These are phyloP conservation scores for Pinus tabuliformis DNA, from an alignment of 75 land plant genomes.

Conservation along the genomic window DNA sequence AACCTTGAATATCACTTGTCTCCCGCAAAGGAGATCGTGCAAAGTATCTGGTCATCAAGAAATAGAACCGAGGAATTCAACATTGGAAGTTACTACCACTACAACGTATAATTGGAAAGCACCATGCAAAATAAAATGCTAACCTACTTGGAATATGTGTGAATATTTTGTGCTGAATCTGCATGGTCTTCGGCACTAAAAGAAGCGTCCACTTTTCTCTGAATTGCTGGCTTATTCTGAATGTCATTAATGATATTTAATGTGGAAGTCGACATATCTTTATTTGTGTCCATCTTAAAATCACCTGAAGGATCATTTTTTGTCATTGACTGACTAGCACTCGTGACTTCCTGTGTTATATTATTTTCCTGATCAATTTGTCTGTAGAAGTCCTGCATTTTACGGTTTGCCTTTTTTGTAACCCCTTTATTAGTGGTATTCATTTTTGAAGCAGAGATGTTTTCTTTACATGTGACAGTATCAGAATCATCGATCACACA, in stretches of 20 bases:
- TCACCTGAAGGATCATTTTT: background rate
- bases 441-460: background rate
- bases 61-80: background rate
- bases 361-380: background rate
- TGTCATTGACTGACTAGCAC: background rate
- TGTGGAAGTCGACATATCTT: too few species aligned
- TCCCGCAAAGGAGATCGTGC: background rate
- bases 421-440: background rate
- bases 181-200: background rate
- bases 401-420: background rate
- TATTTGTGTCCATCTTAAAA: background rate
- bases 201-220: background rate
- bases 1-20: background rate
- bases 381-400: background rate
- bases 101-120: background rate
- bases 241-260: too few species aligned
- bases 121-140: background rate
- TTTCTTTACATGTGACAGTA: conserved; percentile 11
- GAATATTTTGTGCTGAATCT: background rate
- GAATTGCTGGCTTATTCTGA: background rate
- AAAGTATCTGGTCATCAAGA: conserved; percentile 2
- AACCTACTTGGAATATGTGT: background rate
- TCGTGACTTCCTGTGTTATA: background rate
- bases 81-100: background rate
- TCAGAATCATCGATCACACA: background rate